Evolutionary conservation across 1,284 basidiomycete species (phyloP).

Genomic region (Trichosporon sp.): DNA sequence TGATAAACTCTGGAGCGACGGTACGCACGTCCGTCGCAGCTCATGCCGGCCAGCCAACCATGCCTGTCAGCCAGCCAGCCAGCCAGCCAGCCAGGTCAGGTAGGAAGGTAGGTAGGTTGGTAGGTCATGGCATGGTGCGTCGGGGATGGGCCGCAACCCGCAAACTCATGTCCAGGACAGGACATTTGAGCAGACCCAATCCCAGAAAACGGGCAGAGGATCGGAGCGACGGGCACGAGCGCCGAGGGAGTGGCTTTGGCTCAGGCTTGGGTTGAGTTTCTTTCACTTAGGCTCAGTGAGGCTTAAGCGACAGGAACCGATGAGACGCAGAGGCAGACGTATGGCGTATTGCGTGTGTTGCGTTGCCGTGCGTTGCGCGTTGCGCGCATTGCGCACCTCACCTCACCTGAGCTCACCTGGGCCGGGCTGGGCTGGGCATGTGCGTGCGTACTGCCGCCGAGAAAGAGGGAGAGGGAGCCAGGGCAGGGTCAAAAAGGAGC

Average conservation of each 20-base stretch:
- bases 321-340: background rate
- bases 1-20: background rate
- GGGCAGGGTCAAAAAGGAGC: background rate
- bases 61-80: background rate
- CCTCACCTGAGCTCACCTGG: no score
- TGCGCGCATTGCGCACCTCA: background rate
- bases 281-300: conserved; percentile 2
- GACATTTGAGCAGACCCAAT: background rate
- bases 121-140: no score
- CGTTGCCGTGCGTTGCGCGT: background rate
- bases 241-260: background rate
- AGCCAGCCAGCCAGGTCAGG: no score
- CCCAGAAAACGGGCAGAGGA: background rate
- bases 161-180: background rate
- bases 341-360: background rate
- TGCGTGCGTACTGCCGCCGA: background rate
- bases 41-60: background rate
- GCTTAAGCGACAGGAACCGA: conserved; percentile 1
- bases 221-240: background rate
- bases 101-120: no score
- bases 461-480: background rate
- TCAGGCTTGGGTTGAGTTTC: conserved; percentile 3
- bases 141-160: no score
- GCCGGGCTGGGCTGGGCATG: no score
- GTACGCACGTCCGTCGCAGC: background rate